Percentiles rank a stretch among this genome's conserved stretches.
Conservation (phyloP, 2,329 filamentous ascomycete genomes). For the Cercospora nicotianae region DNA sequence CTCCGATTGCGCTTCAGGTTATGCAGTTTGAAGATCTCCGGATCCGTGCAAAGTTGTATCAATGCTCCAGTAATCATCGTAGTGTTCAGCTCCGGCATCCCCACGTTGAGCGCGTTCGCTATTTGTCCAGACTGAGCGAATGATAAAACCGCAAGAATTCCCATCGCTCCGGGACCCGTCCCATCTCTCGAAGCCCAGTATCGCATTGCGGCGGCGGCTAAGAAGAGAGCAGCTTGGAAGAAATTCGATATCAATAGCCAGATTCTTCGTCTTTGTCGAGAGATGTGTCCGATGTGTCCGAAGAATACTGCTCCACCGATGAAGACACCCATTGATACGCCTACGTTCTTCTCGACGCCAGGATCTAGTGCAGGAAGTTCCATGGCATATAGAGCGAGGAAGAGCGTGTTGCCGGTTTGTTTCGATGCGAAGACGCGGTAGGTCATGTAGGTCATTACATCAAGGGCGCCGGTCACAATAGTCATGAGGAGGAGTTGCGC, state of each 20-base stretch:
- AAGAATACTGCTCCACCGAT: constrained; percentile 31
- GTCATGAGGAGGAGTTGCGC: constrained; percentile 34
- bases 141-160: constrained; percentile 25
- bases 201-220: constrained; percentile 30
- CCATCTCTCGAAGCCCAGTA: constrained; percentile 21
- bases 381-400: constrained; percentile 28
- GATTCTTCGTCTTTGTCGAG: constrained; percentile 29
- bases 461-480: constrained; percentile 33
- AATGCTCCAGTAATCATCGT: constrained; percentile 37
- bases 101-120: constrained; percentile 29
- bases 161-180: constrained; percentile 24
- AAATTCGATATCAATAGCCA: constrained; percentile 31
- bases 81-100: constrained; percentile 35
- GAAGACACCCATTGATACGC: constrained; percentile 30
- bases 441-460: constrained; percentile 35
- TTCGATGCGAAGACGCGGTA: constrained; percentile 36
- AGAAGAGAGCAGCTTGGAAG: constrained; percentile 29
- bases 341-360: constrained; percentile 29
- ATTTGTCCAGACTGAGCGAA: constrained; percentile 33
- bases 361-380: constrained; percentile 19
- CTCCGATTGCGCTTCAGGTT: constrained; percentile 31
- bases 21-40: constrained; percentile 24
- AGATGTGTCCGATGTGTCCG: constrained; percentile 31
- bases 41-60: constrained; percentile 32
- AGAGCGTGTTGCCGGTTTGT: constrained; percentile 41